Evolutionary conservation across 805 yeast genomes (phyloP).

Genomic region (Saturnispora dispora): DNA sequence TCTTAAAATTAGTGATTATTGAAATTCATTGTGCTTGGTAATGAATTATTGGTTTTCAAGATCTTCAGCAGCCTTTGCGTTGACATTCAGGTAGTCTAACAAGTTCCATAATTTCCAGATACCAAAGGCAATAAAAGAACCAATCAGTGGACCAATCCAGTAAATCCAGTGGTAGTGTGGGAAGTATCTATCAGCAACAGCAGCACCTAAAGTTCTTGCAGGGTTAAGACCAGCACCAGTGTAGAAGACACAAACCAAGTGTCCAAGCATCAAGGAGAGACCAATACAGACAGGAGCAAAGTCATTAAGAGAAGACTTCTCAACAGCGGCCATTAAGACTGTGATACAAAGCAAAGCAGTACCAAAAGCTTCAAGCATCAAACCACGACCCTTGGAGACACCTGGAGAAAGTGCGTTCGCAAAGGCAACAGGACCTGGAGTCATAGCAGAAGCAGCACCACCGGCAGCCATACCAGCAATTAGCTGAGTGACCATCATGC

Average conservation of each 20-base stretch:
- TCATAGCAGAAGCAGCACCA: slow-evolving; percentile 77
- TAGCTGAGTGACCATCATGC: slow-evolving; percentile 61
- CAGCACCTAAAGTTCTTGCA: slow-evolving; percentile 81
- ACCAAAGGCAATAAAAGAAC: slow-evolving; percentile 55
- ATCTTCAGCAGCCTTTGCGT: neutral
- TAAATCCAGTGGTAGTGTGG: slow-evolving; percentile 85
- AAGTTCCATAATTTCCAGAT: slow-evolving; percentile 59
- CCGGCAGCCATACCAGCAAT: slow-evolving; percentile 90
- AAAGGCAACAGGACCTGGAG: slow-evolving; percentile 70
- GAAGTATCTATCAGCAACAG: slow-evolving; percentile 52
- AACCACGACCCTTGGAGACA: slow-evolving; percentile 62
- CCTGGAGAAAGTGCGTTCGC: slow-evolving; percentile 68
- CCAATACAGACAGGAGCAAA: slow-evolving; percentile 83
- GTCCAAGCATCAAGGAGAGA: slow-evolving; percentile 70
- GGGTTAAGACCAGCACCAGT: slow-evolving; percentile 93
- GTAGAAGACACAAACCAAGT: slow-evolving; percentile 69
- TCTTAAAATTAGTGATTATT: no score
- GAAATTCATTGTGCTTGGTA: neutral
- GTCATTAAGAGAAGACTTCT: slow-evolving; percentile 64
- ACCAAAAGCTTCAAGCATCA: slow-evolving; percentile 76
- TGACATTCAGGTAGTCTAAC: neutral
- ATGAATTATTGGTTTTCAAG: neutral
- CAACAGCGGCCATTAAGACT: slow-evolving; percentile 77
- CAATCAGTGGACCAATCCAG: slow-evolving; percentile 83
- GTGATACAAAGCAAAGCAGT: slow-evolving; percentile 65